Evolutionary conservation across 2,329 filamentous ascomycete genomes (phyloP).

Genomic region (Davidsoniella eucalypti): DNA sequence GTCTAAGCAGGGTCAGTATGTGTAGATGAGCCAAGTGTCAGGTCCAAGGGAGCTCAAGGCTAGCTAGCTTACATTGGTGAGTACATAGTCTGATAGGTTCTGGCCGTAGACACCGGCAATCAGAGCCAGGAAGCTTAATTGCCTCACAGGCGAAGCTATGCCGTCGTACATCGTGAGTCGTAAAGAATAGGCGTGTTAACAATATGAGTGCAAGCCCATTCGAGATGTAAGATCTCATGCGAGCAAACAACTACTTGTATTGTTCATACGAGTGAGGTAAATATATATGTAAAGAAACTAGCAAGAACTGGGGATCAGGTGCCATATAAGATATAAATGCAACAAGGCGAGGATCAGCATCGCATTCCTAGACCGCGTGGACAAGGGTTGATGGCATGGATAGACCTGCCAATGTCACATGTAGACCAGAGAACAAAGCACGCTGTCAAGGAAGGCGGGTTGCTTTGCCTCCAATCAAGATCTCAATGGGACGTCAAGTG

Average conservation of each 20-base stretch:
- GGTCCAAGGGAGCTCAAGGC: neutral
- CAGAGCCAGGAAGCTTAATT: neutral
- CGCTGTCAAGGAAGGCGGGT: no score
- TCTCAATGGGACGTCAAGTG: neutral
- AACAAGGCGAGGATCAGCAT: no score
- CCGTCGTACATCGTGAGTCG: neutral
- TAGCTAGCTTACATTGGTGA: slow-evolving; percentile 21
- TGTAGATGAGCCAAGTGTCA: neutral
- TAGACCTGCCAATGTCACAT: neutral
- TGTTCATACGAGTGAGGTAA: no score
- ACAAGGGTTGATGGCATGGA: no score
- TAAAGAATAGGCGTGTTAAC: neutral
- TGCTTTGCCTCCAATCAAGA: no score
- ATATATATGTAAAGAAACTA: no score
- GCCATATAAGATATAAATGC: neutral
- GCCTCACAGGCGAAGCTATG: neutral
- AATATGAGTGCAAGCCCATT: no score
- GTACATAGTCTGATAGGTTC: slow-evolving; percentile 21
- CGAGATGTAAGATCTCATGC: no score
- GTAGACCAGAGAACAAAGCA: neutral
- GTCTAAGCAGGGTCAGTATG: slow-evolving; percentile 21
- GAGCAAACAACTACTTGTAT: neutral
- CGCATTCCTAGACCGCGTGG: no score
- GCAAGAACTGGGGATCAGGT: no score
- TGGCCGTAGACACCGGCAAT: neutral